Evolutionary conservation across 805 yeast genomes (phyloP).

Genomic region (Nakazawaea laoshanensis): DNA sequence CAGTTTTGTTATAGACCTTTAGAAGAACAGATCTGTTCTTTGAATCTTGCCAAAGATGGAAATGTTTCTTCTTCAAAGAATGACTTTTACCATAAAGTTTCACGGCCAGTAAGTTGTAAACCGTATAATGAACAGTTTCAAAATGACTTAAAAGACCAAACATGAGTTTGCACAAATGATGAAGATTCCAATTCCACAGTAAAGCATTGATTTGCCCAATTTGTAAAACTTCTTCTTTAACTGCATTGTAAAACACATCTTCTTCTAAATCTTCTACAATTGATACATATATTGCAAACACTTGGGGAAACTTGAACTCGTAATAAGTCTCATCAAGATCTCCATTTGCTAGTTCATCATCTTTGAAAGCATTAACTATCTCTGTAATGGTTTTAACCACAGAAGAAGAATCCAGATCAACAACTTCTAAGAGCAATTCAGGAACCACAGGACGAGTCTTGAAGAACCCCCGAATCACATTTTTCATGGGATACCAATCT

Average conservation of each 20-base stretch:
- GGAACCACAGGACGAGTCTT: no score
- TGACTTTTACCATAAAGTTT: conserved; percentile 13
- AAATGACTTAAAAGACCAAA: conserved; percentile 13
- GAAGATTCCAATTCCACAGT: conserved; percentile 15
- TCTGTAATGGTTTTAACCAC: background rate
- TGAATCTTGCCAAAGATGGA: conserved; percentile 14
- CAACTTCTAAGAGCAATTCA: background rate
- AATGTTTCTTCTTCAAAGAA: conserved; percentile 6
- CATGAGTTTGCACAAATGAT: conserved; percentile 9
- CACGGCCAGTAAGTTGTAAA: conserved; percentile 10
- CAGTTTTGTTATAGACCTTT: conserved; percentile 1
- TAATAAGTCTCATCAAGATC: conserved; percentile 2
- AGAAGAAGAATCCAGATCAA: background rate
- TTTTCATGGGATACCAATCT: no score
- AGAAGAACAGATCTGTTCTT: conserved; percentile 6
- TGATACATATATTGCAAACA: conserved; percentile 16
- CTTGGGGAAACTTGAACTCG: conserved; percentile 16
- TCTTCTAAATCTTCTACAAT: conserved; percentile 9
- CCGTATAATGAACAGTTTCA: conserved; percentile 10
- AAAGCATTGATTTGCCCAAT: conserved; percentile 10
- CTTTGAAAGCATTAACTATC: conserved; percentile 6
- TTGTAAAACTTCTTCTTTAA: conserved; percentile 13
- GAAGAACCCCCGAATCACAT: no score
- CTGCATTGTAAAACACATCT: conserved; percentile 16
- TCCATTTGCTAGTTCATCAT: conserved; percentile 7